Evolutionary conservation across 2,329 filamentous ascomycete genomes (phyloP).

Genomic region (Aspergillus sp.): DNA sequence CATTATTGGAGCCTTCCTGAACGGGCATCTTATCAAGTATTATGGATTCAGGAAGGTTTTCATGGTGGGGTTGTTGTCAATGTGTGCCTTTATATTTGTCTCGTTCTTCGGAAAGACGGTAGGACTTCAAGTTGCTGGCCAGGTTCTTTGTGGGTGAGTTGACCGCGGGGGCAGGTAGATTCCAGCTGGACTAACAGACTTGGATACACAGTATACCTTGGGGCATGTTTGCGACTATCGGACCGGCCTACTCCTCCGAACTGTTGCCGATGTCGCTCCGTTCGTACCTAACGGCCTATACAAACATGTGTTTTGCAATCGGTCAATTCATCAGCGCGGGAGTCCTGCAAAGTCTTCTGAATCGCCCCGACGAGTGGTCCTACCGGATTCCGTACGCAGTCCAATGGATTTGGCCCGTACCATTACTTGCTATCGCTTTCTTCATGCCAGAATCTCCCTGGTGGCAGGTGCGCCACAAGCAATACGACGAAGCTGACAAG

Average conservation of each 20-base stretch:
- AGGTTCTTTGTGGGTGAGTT: constrained; percentile 56
- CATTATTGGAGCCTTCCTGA: constrained; percentile 65
- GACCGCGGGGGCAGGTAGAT: not conserved
- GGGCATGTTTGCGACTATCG: constrained; percentile 52
- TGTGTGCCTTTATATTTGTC: constrained; percentile 58
- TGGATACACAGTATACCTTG: constrained; percentile 47
- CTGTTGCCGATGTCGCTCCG: constrained; percentile 45
- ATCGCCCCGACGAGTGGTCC: constrained; percentile 42
- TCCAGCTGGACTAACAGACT: not conserved
- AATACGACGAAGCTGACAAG: constrained; percentile 40
- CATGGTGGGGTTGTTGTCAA: constrained; percentile 55
- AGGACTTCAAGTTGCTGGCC: constrained; percentile 57
- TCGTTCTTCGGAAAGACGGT: constrained; percentile 65
- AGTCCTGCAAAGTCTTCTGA: constrained; percentile 44
- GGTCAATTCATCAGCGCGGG: constrained; percentile 53
- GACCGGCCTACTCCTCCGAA: constrained; percentile 55
- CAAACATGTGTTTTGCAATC: constrained; percentile 58
- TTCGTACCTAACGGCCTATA: constrained; percentile 53
- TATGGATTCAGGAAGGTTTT: constrained; percentile 13
- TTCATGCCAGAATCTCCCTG: constrained; percentile 52
- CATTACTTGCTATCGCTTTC: constrained; percentile 42
- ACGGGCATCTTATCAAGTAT: constrained; percentile 61
- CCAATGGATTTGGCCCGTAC: constrained; percentile 53
- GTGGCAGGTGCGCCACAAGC: constrained; percentile 47
- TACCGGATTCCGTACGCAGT: constrained; percentile 52